A percentile compares a stretch with the other conserved stretches of the same genome.
Evolutionary conservation across 1,284 basidiomycete species (phyloP).

Genomic region (Cutaneotrichosporon arboriforme): DNA sequence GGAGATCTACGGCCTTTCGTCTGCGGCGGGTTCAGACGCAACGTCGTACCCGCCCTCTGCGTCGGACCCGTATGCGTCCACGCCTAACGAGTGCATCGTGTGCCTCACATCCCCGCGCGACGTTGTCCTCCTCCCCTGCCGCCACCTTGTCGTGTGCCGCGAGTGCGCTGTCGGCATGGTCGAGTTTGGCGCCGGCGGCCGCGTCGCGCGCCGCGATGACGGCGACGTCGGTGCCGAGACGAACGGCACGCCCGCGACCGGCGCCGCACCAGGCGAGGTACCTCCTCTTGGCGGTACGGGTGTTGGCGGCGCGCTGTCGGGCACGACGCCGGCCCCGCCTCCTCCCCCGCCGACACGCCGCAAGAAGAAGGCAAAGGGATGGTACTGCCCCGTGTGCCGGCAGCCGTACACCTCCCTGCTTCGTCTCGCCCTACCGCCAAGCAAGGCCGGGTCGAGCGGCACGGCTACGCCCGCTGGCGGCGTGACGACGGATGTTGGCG

Average conservation of each 20-base stretch:
- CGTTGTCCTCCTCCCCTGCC: conserved; percentile 80
- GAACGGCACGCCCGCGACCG: conserved; percentile 20
- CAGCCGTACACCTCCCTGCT: conserved; percentile 85
- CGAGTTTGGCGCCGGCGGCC: conserved; percentile 85
- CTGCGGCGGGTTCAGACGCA: conserved; percentile 47
- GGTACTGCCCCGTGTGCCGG: conserved; percentile 89
- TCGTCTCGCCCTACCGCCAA: conserved; percentile 69
- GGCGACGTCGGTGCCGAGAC: conserved; percentile 15
- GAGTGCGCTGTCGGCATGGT: conserved; percentile 91
- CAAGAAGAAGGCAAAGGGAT: conserved; percentile 85
- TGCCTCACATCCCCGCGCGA: conserved; percentile 79
- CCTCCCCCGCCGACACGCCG: conserved; percentile 52
- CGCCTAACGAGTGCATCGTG: conserved; percentile 77
- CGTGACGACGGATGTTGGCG: not conserved
- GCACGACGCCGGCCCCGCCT: conserved; percentile 35
- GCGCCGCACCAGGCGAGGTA: conserved; percentile 5
- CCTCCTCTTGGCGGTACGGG: conserved; percentile 20
- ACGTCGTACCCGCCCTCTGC: conserved; percentile 52
- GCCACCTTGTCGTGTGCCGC: conserved; percentile 84
- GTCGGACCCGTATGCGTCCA: conserved; percentile 59
- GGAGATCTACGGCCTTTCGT: conserved; percentile 79
- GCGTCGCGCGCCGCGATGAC: conserved; percentile 49
- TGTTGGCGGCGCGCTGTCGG: conserved; percentile 17
- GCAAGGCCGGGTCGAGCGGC: conserved; percentile 24
- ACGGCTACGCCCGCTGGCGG: conserved; percentile 7